A percentile compares a stretch with the other conserved stretches of the same genome.
Conservation (phyloP, 1,139 yeast genomes). For the Yamadazyma jaroonii region DNA sequence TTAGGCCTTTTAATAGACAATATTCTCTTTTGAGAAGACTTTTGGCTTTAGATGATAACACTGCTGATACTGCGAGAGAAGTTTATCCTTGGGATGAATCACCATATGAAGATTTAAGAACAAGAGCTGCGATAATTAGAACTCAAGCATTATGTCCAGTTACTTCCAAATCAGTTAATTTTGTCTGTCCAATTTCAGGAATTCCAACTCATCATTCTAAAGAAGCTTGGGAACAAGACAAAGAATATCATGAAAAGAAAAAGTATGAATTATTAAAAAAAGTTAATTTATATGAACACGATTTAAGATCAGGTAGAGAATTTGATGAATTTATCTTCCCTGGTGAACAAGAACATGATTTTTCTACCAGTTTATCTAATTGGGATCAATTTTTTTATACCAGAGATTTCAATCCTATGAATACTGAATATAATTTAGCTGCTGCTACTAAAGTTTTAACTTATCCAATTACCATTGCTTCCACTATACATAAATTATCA, state of each 20-base stretch:
- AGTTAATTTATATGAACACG: slow-evolving; percentile 93
- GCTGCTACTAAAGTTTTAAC: slow-evolving; percentile 93
- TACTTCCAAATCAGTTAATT: slow-evolving; percentile 74
- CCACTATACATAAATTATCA: slow-evolving; percentile 77
- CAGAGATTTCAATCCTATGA: slow-evolving; percentile 92
- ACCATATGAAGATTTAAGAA: slow-evolving; percentile 82
- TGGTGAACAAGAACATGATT: slow-evolving; percentile 72
- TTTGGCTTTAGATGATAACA: slow-evolving; percentile 30
- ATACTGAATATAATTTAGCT: slow-evolving; percentile 92
- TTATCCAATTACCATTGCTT: slow-evolving; percentile 87
- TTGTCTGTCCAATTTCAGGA: slow-evolving; percentile 90
- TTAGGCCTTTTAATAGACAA: slow-evolving; percentile 14
- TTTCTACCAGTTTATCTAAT: slow-evolving; percentile 69
- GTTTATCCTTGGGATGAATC: slow-evolving; percentile 73
- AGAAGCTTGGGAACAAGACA: slow-evolving; percentile 86
- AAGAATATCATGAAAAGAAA: slow-evolving; percentile 63
- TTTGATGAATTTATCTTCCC: slow-evolving; percentile 97
- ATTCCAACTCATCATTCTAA: slow-evolving; percentile 92
- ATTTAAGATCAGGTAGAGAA: slow-evolving; percentile 85
- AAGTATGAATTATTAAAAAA: slow-evolving; percentile 73
- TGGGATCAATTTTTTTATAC: slow-evolving; percentile 97
- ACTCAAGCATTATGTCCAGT: slow-evolving; percentile 91
- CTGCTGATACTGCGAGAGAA: slow-evolving; percentile 8
- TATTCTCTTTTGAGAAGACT: slow-evolving; percentile 40
- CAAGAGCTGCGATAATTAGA: slow-evolving; percentile 87